phyloP scores from a whole-genome alignment of 1,284 basidiomycete species.

The Tilletiaria anomala region DNA sequence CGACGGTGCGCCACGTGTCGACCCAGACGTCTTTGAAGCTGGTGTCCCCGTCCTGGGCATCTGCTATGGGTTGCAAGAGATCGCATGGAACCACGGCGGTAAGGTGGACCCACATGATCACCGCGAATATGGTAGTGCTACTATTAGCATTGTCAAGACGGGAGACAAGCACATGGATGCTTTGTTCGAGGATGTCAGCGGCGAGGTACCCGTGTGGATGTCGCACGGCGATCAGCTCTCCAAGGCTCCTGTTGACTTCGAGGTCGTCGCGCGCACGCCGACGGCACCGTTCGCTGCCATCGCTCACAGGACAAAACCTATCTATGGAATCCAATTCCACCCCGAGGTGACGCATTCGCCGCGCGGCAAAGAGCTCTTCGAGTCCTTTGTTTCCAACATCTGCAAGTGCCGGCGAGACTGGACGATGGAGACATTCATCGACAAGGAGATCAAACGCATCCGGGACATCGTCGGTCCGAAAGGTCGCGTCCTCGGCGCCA shows the following conservation, averaged over 20 bases:
- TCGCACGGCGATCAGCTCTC: conserved; percentile 93
- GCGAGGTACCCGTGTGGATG: conserved; percentile 81
- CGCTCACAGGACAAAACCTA: conserved; percentile 72
- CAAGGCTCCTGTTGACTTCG: conserved; percentile 65
- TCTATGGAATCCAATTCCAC: conserved; percentile 98
- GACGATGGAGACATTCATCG: conserved; percentile 99
- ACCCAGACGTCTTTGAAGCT: conserved; percentile 80
- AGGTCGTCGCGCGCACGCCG: conserved; percentile 70
- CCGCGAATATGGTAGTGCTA: conserved; percentile 87
- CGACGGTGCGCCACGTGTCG: conserved; percentile 77
- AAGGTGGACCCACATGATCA: conserved; percentile 77
- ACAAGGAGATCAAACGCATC: conserved; percentile 89
- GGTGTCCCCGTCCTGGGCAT: conserved; percentile 90
- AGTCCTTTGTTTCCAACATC: conserved; percentile 64
- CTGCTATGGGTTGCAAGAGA: conserved; percentile 98
- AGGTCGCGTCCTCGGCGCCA: conserved; percentile 93
- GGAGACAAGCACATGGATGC: conserved; percentile 50
- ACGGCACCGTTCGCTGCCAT: conserved; percentile 87
- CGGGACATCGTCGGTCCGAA: conserved; percentile 85
- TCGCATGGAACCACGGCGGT: conserved; percentile 77
- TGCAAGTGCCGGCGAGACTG: conserved; percentile 71
- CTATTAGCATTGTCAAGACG: conserved; percentile 59
- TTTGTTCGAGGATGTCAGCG: conserved; percentile 69
- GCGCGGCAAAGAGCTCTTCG: conserved; percentile 78
- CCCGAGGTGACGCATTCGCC: conserved; percentile 94